Conservation (phyloP, 495 filamentous ascomycete genomes). For the Penicilliopsis zonata region DNA sequence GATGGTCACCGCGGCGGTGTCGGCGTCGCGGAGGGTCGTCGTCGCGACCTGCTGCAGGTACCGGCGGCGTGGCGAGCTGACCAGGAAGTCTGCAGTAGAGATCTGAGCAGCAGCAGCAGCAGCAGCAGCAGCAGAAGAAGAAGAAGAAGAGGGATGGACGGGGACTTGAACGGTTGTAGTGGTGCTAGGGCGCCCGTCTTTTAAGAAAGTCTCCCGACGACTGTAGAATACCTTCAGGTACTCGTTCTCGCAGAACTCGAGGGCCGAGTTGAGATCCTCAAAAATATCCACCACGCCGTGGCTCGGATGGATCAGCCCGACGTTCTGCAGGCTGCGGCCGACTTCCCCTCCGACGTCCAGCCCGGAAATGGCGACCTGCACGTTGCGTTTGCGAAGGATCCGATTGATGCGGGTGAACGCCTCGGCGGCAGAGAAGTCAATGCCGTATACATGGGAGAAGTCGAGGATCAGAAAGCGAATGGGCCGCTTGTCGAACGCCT, state of each 20-base stretch:
- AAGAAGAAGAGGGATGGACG: constrained; percentile 7
- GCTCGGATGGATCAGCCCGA: constrained; percentile 60
- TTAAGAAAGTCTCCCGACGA: constrained; percentile 27
- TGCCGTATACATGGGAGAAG: constrained; percentile 74
- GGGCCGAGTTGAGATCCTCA: constrained; percentile 79
- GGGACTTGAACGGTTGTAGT: constrained; percentile 42
- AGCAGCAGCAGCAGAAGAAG: too few species aligned
- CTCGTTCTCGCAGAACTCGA: constrained; percentile 93
- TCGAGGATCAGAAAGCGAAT: constrained; percentile 90
- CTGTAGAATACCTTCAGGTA: constrained; percentile 76
- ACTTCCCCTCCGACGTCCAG: constrained; percentile 61
- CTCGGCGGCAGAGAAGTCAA: constrained; percentile 93
- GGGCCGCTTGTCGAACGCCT: constrained; percentile 60
- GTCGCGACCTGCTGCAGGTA: constrained; percentile 70
- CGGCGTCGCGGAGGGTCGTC: constrained; percentile 50
- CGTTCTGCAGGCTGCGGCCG: constrained; percentile 64
- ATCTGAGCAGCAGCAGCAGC: constrained; percentile 4
- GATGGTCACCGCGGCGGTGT: constrained; percentile 30
- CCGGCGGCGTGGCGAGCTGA: constrained; percentile 65
- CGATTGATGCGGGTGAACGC: constrained; percentile 87
- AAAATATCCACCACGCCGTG: constrained; percentile 63
- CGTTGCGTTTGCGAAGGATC: constrained; percentile 56
- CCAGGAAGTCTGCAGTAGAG: constrained; percentile 31
- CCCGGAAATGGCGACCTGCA: constrained; percentile 72
- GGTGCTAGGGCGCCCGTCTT: constrained; percentile 3